Conservation (phyloP, 1,284 basidiomycete species). For the Apiotrichum laibachii region DNA sequence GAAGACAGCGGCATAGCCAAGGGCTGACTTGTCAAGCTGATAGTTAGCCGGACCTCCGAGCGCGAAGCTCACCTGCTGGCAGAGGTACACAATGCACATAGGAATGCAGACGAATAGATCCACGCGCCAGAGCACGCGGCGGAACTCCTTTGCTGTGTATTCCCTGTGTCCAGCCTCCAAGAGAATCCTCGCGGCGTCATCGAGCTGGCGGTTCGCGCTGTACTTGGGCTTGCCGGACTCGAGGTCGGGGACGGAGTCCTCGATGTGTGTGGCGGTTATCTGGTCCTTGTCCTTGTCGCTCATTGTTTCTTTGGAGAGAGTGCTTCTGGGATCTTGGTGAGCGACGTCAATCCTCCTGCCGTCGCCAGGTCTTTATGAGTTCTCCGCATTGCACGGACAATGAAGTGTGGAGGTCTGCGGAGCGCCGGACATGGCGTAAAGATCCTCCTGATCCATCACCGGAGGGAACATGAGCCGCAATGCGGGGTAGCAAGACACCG, state of each 20-base stretch:
- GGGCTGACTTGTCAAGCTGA: slow-evolving; percentile 45
- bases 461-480: too few relatives aligned
- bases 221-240: neutral
- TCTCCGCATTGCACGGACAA: too few relatives aligned
- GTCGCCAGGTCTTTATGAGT: neutral
- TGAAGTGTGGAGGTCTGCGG: too few relatives aligned
- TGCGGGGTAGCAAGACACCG: too few relatives aligned
- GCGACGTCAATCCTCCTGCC: neutral
- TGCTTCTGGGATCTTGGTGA: neutral
- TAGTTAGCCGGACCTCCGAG: slow-evolving; percentile 21
- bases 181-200: slow-evolving; percentile 18
- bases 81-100: slow-evolving; percentile 24
- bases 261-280: neutral
- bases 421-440: too few relatives aligned
- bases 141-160: slow-evolving; percentile 9
- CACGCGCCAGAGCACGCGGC: slow-evolving; percentile 12
- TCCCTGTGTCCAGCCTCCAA: slow-evolving; percentile 14
- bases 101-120: slow-evolving; percentile 20
- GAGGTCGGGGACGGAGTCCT: neutral
- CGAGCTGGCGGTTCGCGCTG: slow-evolving; percentile 16
- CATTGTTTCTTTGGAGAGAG: neutral
- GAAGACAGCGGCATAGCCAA: slow-evolving; percentile 49
- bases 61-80: slow-evolving; percentile 24
- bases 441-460: too few relatives aligned
- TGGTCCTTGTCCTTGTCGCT: slow-evolving; percentile 5